phyloP scores from a whole-genome alignment of 1,284 basidiomycete species.

The Papiliotrema laurentii region DNA sequence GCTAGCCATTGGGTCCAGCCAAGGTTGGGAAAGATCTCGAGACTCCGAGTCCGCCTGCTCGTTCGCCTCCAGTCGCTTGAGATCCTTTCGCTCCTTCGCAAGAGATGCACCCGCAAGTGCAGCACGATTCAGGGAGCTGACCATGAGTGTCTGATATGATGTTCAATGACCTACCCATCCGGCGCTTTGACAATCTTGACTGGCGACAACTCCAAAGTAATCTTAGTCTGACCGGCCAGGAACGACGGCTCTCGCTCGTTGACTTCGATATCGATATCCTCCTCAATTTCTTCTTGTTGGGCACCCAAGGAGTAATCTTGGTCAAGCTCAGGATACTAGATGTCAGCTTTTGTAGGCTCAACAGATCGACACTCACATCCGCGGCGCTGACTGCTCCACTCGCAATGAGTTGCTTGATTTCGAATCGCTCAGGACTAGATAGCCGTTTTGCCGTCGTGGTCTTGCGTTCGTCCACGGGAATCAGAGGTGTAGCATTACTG shows the following conservation, averaged over 20 bases:
- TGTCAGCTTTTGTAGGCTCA: not conserved
- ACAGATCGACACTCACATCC: conserved; percentile 54
- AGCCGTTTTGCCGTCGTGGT: conserved; percentile 75
- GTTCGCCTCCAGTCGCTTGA: conserved; percentile 90
- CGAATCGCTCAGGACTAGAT: conserved; percentile 96
- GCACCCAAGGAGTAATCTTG: conserved; percentile 78
- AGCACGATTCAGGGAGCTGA: conserved; percentile 79
- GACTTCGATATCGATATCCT: conserved; percentile 95
- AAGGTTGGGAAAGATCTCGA: conserved; percentile 87
- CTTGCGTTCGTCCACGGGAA: conserved; percentile 57
- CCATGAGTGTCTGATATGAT: conserved; percentile 14
- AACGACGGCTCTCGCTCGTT: conserved; percentile 96
- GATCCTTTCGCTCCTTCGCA: conserved; percentile 90
- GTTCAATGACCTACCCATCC: conserved; percentile 56
- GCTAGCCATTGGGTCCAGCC: conserved; percentile 97
- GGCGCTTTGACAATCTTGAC: conserved; percentile 96
- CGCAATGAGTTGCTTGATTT: conserved; percentile 97
- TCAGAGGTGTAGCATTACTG: conserved; percentile 50
- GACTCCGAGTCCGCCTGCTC: conserved; percentile 91
- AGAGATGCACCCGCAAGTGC: conserved; percentile 88
- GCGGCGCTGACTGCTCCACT: conserved; percentile 87
- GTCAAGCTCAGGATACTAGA: conserved; percentile 81
- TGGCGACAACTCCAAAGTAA: conserved; percentile 89
- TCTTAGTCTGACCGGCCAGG: conserved; percentile 91
- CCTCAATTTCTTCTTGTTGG: conserved; percentile 80